Percentiles rank a stretch among this genome's conserved stretches.
Conservation (phyloP, 345 rosid species). For the Barbarea vulgaris region DNA sequence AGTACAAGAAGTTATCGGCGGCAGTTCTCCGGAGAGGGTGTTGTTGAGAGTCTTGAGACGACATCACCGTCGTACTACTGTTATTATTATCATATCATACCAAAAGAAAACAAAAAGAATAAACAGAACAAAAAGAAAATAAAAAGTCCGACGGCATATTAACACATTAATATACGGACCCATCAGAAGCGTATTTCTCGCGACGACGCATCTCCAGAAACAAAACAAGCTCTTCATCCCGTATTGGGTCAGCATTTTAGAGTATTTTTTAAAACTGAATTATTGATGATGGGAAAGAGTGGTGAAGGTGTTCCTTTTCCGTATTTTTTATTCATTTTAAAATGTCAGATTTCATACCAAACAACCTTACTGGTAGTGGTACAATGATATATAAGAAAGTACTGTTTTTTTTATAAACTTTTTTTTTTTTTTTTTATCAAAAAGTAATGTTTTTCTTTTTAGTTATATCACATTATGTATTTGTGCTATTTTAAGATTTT, state of each 20-base stretch:
- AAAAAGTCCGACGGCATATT: background rate
- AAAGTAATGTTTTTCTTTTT: background rate
- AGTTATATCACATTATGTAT: background rate
- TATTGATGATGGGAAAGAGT: conserved; percentile 18
- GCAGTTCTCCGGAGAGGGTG: conserved; percentile 48
- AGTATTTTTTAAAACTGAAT: conserved; percentile 2
- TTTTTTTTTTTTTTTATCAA: no score
- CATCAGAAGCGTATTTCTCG: conserved; percentile 47
- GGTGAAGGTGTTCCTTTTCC: conserved; percentile 33
- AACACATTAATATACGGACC: conserved; percentile 1
- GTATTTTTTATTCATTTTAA: background rate
- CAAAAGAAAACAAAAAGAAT: background rate
- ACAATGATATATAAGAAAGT: background rate
- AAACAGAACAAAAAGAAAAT: background rate
- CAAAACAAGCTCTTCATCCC: conserved; percentile 77
- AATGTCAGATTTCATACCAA: conserved; percentile 7
- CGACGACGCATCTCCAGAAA: conserved; percentile 61
- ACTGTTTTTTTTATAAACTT: no score
- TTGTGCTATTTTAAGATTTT: background rate
- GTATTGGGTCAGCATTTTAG: conserved; percentile 54
- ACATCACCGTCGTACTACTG: conserved; percentile 31
- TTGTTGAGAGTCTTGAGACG: conserved; percentile 22
- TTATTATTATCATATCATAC: conserved; percentile 31
- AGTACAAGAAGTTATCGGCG: conserved; percentile 61
- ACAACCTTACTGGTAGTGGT: background rate